phyloP scores from a whole-genome alignment of 768 basidiomycete genomes.

The Lepiota brunneoincarnata region DNA sequence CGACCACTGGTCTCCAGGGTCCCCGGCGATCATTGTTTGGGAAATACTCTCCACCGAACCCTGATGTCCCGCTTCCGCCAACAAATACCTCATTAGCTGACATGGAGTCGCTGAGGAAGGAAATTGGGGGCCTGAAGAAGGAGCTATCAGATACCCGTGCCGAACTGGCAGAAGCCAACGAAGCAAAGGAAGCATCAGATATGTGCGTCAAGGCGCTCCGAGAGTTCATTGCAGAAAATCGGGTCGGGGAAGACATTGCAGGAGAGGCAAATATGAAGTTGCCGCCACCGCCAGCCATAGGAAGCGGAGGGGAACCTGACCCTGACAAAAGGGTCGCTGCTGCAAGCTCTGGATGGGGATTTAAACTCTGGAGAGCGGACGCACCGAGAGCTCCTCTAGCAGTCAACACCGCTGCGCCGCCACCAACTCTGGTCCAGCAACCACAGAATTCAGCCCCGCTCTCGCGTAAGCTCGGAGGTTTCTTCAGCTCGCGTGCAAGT shows the following conservation, averaged over 20 bases:
- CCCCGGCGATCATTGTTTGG: conserved; percentile 50
- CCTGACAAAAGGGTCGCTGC: conserved; percentile 27
- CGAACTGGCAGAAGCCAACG: conserved; percentile 65
- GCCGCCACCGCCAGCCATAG: conserved; percentile 39
- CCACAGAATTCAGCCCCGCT: conserved; percentile 40
- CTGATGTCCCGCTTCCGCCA: conserved; percentile 38
- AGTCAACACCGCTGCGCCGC: conserved; percentile 21
- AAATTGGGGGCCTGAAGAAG: conserved; percentile 61
- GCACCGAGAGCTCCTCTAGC: conserved; percentile 23
- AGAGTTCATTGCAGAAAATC: conserved; percentile 77
- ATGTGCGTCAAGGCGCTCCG: conserved; percentile 79
- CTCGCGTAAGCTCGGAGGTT: conserved; percentile 67
- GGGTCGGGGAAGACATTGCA: conserved; percentile 42
- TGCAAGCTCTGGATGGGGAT: conserved; percentile 53
- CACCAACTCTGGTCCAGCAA: neutral
- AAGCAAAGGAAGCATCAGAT: conserved; percentile 87
- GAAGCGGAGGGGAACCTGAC: conserved; percentile 34
- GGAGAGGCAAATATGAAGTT: conserved; percentile 29
- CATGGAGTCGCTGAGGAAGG: conserved; percentile 48
- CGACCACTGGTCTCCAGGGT: conserved; percentile 21
- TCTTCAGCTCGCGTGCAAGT: conserved; percentile 61
- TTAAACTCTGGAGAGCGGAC: conserved; percentile 58
- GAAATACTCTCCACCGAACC: conserved; percentile 43
- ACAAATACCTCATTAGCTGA: conserved; percentile 53
- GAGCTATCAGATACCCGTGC: conserved; percentile 32